phyloP scores from a whole-genome alignment of 2,329 filamentous ascomycete species.

The Neopestalotiopsis sp. region DNA sequence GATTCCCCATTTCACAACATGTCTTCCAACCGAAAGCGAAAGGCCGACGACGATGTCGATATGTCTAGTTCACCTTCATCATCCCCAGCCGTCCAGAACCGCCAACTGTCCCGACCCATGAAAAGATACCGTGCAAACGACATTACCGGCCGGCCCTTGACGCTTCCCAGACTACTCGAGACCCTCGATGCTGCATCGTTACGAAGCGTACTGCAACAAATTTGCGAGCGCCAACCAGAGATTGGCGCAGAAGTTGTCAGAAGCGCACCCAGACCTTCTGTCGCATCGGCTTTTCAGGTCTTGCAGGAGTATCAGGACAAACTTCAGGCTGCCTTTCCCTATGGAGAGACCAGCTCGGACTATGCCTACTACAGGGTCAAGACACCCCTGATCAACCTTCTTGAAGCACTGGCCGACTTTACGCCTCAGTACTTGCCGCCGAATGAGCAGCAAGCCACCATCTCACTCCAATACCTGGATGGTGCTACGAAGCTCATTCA shows the following conservation, averaged over 20 bases:
- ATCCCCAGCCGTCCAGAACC: slow-evolving; percentile 77
- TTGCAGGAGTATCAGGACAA: slow-evolving; percentile 81
- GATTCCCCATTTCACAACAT: slow-evolving; percentile 60
- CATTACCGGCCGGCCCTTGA: slow-evolving; percentile 61
- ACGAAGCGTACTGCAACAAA: slow-evolving; percentile 83
- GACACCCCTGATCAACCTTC: slow-evolving; percentile 77
- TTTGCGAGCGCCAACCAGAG: slow-evolving; percentile 88
- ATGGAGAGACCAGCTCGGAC: slow-evolving; percentile 84
- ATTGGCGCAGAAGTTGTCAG: slow-evolving; percentile 85
- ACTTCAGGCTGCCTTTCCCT: slow-evolving; percentile 81
- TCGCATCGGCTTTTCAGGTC: slow-evolving; percentile 79
- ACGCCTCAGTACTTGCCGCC: slow-evolving; percentile 95
- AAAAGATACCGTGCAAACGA: slow-evolving; percentile 72
- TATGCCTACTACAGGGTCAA: slow-evolving; percentile 95
- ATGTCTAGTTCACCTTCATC: slow-evolving; percentile 89
- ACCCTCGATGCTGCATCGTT: slow-evolving; percentile 88
- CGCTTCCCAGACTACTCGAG: slow-evolving; percentile 80
- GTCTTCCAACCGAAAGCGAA: slow-evolving; percentile 73
- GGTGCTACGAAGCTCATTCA: slow-evolving; percentile 91
- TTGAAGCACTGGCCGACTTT: slow-evolving; percentile 91
- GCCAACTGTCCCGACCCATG: slow-evolving; percentile 67
- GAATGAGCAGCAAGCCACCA: slow-evolving; percentile 81
- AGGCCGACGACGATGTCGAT: slow-evolving; percentile 82
- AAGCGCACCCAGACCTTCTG: slow-evolving; percentile 85
- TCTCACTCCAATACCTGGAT: slow-evolving; percentile 87